phyloP scores from a whole-genome alignment of 148 eudicot species.

The Limonium bicolor region DNA sequence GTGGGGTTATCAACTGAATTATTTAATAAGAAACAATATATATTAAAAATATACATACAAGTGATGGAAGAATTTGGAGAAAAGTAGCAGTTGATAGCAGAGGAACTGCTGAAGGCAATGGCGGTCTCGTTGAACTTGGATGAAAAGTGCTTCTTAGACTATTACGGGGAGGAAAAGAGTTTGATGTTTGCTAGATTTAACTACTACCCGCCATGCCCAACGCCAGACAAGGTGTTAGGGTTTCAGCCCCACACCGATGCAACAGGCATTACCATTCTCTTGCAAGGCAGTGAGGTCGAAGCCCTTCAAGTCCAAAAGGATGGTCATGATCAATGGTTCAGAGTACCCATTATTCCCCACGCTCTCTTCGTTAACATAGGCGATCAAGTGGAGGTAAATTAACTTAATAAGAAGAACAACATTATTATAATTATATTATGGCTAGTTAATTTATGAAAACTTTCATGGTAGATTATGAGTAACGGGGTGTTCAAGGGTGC shows the following conservation, averaged over 20 bases:
- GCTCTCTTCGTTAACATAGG: conserved; percentile 29
- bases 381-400: conserved; percentile 30
- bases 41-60: no score
- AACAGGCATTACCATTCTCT: conserved; percentile 23
- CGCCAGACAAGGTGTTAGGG: conserved; percentile 16
- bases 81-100: conserved; percentile 7
- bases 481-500: conserved; percentile 18
- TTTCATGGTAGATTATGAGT: conserved; percentile 31
- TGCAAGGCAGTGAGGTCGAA: conserved; percentile 36
- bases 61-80: conserved; percentile 13
- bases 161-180: conserved; percentile 12
- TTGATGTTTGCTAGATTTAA: conserved; percentile 23
- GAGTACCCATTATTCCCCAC: conserved; percentile 27
- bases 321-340: conserved; percentile 21
- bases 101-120: conserved; percentile 18
- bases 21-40: no score
- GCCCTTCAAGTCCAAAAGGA: conserved; percentile 36
- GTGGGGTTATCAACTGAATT: no score
- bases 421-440: neutral
- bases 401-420: neutral
- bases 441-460: neutral
- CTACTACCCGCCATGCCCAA: conserved; percentile 30
- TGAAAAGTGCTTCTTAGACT: conserved; percentile 20
- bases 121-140: conserved; percentile 24
- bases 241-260: conserved; percentile 35